Percentiles rank a stretch among this genome's conserved stretches.
These are phyloP conservation scores for Guyanaporus albipodus DNA, from an alignment of 768 basidiomycete species.

Conservation along the genomic window DNA sequence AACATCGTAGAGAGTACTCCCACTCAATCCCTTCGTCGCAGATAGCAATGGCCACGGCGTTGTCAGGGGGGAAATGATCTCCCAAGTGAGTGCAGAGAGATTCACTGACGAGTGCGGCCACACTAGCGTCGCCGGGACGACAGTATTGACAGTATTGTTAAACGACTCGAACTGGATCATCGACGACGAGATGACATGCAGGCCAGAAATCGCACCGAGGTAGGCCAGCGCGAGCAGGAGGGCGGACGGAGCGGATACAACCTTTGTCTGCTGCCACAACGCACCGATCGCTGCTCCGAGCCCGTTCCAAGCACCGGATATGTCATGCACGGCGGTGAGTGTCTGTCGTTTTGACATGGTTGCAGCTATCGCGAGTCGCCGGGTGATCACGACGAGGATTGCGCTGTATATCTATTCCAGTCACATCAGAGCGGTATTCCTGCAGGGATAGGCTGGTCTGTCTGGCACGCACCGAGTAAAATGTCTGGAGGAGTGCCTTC, in stretches of 20 bases:
- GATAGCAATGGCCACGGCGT: background rate
- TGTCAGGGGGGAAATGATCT: background rate
- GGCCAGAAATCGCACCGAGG: slow-evolving; percentile 5
- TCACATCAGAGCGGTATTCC: no score
- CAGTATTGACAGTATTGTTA: background rate
- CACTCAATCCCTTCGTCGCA: slow-evolving; percentile 12
- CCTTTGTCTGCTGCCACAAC: slow-evolving; percentile 19
- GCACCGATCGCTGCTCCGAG: slow-evolving; percentile 18
- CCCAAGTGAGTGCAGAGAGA: background rate
- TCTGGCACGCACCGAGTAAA: no score
- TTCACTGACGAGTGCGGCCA: background rate
- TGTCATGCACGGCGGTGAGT: slow-evolving; percentile 20
- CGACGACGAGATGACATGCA: slow-evolving; percentile 14
- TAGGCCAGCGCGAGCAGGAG: slow-evolving; percentile 1
- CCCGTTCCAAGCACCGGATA: slow-evolving; percentile 18
- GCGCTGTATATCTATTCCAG: slow-evolving; percentile 14
- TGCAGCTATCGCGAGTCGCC: slow-evolving; percentile 10
- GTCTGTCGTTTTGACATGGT: slow-evolving; percentile 6
- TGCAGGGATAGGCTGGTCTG: no score
- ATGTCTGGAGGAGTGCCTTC: no score
- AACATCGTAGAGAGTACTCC: slow-evolving; percentile 17
- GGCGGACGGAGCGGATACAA: slow-evolving; percentile 2
- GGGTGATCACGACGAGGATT: background rate
- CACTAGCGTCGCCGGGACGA: background rate
- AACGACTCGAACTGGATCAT: background rate